Conservation (phyloP, 2,329 filamentous ascomycete species). For the Aspergillus felis region DNA sequence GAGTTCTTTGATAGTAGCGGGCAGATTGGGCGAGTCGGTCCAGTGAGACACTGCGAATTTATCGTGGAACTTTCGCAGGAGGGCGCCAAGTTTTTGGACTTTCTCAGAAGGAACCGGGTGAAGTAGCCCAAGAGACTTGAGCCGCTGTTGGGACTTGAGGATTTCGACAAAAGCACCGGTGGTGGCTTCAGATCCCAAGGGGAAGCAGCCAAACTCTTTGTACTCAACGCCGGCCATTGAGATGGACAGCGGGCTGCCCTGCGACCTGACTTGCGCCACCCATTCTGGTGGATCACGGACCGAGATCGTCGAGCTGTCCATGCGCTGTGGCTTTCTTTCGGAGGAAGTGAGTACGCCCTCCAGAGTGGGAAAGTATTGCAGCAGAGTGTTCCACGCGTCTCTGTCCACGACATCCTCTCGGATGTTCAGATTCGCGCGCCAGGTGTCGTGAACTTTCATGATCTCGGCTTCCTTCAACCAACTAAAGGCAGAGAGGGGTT, state of each 20-base stretch:
- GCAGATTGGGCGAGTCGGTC: constrained; percentile 17
- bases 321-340: constrained; percentile 10
- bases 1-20: constrained; percentile 29
- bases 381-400: constrained; percentile 25
- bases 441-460: constrained; percentile 42
- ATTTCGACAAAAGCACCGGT: constrained; percentile 43
- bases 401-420: constrained; percentile 12
- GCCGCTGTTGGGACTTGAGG: constrained; percentile 41
- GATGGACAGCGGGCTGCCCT: constrained; percentile 35
- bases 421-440: constrained; percentile 34
- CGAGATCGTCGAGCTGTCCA: constrained; percentile 5
- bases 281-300: constrained; percentile 31
- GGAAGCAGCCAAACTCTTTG: constrained; percentile 44
- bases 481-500: constrained; percentile 45
- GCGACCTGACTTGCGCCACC: constrained; percentile 28
- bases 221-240: constrained; percentile 37
- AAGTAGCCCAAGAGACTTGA: constrained; percentile 41
- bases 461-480: constrained; percentile 46
- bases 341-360: constrained; percentile 23
- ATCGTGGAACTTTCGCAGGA: constrained; percentile 30
- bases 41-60: constrained; percentile 18
- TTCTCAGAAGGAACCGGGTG: constrained; percentile 34
- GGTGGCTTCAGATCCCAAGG: constrained; percentile 42
- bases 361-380: constrained; percentile 24
- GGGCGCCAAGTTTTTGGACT: constrained; percentile 30